A percentile compares a stretch with the other conserved stretches of the same genome.
Conservation (phyloP, 169 alveolate species). For the Cyclospora cayetanensis region DNA sequence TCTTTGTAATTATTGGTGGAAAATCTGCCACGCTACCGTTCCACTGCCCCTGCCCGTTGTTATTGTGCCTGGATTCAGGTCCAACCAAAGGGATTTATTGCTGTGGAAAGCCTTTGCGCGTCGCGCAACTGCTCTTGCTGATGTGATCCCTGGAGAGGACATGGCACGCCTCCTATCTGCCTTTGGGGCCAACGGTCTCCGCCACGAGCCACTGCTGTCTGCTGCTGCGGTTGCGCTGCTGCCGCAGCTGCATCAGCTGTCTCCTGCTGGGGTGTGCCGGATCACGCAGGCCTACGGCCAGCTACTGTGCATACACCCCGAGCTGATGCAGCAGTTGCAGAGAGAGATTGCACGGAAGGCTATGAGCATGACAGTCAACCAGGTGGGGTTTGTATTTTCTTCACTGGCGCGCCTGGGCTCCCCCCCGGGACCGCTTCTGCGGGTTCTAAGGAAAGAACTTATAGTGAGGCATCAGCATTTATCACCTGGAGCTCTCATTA, state of each 20-base stretch:
- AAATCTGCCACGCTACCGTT: background rate
- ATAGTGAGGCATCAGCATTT: background rate
- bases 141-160: background rate
- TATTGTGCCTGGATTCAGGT: background rate
- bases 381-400: background rate
- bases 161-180: background rate
- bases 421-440: slow-evolving; percentile 25
- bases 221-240: slow-evolving; percentile 10
- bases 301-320: slow-evolving; percentile 20
- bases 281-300: slow-evolving; percentile 10
- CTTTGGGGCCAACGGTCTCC: background rate
- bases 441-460: background rate
- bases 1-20: background rate
- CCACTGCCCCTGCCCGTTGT: background rate
- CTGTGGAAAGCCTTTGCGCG: slow-evolving; percentile 4
- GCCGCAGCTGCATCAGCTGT: slow-evolving; percentile 15
- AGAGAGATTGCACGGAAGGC: background rate
- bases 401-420: background rate
- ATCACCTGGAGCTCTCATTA: background rate
- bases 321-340: slow-evolving; percentile 17
- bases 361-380: background rate
- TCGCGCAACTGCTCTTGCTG: background rate
- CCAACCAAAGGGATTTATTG: background rate
- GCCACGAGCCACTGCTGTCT: background rate
- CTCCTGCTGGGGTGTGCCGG: slow-evolving; percentile 10